Percentiles rank a stretch among this genome's conserved stretches.
phyloP scores from a whole-genome alignment of 164 flowering plant species.

The Santalum album region DNA sequence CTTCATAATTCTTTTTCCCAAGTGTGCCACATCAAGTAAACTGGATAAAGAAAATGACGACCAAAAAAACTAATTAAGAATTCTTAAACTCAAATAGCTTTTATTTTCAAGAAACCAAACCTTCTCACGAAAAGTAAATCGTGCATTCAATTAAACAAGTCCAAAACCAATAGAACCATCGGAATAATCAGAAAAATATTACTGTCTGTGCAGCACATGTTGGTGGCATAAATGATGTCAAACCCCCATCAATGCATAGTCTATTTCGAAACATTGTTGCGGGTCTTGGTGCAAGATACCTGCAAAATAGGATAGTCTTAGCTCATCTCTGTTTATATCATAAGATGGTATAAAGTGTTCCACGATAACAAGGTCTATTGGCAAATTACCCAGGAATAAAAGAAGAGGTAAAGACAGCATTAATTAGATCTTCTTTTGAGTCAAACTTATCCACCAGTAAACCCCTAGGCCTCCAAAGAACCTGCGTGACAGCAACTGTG shows the following conservation, averaged over 20 bases:
- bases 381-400: constrained; percentile 81
- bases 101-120: no score
- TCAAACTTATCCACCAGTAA: constrained; percentile 89
- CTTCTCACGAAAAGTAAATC: no score
- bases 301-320: constrained; percentile 19
- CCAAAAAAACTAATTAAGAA: no score
- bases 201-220: constrained; percentile 87
- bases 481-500: constrained; percentile 88
- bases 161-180: no score
- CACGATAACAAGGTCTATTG: neutral
- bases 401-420: constrained; percentile 88
- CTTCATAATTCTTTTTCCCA: no score
- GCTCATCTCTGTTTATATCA: neutral
- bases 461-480: constrained; percentile 85
- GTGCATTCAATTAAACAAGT: no score
- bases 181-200: constrained; percentile 12
- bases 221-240: constrained; percentile 97
- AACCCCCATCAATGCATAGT: constrained; percentile 86
- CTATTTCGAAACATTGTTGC: constrained; percentile 79
- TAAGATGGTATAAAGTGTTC: neutral
- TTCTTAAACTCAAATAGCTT: no score
- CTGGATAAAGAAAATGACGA: no score
- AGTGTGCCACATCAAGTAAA: no score
- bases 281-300: constrained; percentile 90
- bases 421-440: constrained; percentile 83